Conservation (phyloP, 768 basidiomycete genomes). For the Lactarius evosmus region DNA sequence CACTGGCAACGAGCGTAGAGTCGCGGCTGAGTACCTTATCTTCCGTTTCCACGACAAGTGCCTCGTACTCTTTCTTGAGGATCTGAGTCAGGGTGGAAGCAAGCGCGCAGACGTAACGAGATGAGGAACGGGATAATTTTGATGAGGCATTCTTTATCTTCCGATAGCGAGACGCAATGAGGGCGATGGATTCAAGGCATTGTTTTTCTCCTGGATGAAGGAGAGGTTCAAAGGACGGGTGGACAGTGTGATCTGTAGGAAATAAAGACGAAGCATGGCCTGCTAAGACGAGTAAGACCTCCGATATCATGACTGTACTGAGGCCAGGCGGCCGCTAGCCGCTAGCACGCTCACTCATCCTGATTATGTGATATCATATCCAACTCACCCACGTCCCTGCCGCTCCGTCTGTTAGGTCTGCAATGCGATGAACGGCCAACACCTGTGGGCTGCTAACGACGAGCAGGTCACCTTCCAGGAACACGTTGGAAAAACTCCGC, state of each 20-base stretch:
- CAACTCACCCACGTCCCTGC: neutral
- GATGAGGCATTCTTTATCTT: conserved; percentile 60
- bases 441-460: conserved; percentile 6
- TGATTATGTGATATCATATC: neutral
- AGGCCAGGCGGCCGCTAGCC: neutral
- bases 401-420: neutral
- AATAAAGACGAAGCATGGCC: conserved; percentile 89
- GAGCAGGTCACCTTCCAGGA: conserved; percentile 2
- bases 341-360: no score
- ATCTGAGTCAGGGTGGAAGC: conserved; percentile 71
- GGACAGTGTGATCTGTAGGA: conserved; percentile 51
- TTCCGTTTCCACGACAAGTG: conserved; percentile 75
- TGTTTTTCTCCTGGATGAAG: conserved; percentile 89
- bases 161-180: conserved; percentile 71
- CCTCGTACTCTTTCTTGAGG: conserved; percentile 76
- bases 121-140: conserved; percentile 52
- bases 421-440: conserved; percentile 16
- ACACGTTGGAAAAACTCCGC: neutral
- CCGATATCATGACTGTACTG: conserved; percentile 69
- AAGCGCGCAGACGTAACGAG: conserved; percentile 77
- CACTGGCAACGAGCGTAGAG: conserved; percentile 68
- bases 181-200: conserved; percentile 74
- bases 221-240: conserved; percentile 63
- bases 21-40: conserved; percentile 74
- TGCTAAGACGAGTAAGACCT: conserved; percentile 80